Percentiles rank a stretch among this genome's conserved stretches.
Conservation (phyloP, 306 rosid genomes). For the Cicer judaicum region DNA sequence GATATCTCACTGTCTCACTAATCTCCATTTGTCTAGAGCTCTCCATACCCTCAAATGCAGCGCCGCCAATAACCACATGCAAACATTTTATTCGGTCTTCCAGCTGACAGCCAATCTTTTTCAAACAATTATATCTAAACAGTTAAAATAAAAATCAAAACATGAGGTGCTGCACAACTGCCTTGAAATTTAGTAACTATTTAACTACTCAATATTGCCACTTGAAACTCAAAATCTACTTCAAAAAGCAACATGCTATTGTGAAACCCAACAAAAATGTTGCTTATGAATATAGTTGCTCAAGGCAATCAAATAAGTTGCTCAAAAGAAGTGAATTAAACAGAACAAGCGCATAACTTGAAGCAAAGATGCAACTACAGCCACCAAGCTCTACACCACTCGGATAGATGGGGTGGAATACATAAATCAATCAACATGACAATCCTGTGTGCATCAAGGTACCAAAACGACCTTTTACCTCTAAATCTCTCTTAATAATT, state of each 20-base stretch:
- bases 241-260: slow-evolving; percentile 21
- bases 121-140: neutral
- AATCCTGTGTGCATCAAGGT: neutral
- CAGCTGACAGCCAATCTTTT: slow-evolving; percentile 14
- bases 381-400: neutral
- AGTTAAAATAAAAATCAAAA: slow-evolving; percentile 29
- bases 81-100: slow-evolving; percentile 25
- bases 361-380: slow-evolving; percentile 14
- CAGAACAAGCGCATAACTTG: slow-evolving; percentile 5
- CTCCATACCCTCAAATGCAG: slow-evolving; percentile 28
- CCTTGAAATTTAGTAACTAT: neutral
- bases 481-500: neutral
- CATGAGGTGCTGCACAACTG: neutral
- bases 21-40: neutral
- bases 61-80: neutral
- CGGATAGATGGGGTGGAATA: neutral
- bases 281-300: neutral
- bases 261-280: slow-evolving; percentile 17
- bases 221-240: slow-evolving; percentile 8
- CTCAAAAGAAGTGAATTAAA: slow-evolving; percentile 22
- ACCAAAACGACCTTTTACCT: neutral
- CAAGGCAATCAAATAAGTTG: neutral
- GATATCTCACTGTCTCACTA: neutral
- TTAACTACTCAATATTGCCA: slow-evolving; percentile 7
- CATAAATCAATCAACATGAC: neutral